A percentile compares a stretch with the other conserved stretches of the same genome.
Conservation (phyloP, 2,329 filamentous ascomycete genomes). For the Didymosphaeria variabile region DNA sequence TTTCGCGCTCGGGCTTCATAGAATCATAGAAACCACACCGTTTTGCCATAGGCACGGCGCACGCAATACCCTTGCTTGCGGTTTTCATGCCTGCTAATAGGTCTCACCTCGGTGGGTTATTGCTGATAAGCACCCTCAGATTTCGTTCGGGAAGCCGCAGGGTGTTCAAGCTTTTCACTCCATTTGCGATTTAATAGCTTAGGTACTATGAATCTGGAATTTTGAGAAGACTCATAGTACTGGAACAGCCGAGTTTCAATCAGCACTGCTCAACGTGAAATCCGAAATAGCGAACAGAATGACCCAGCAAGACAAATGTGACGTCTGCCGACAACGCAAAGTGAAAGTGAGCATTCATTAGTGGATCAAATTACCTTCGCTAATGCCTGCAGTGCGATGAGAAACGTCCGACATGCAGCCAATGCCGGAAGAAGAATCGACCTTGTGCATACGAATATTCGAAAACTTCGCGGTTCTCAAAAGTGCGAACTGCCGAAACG, state of each 20-base stretch:
- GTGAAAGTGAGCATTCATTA: conserved; percentile 12
- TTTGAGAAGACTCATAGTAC: too few species aligned
- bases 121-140: neutral
- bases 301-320: conserved; percentile 16
- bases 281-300: neutral
- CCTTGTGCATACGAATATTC: conserved; percentile 16
- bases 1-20: neutral
- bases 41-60: too few species aligned
- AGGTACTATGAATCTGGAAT: neutral
- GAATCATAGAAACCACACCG: too few species aligned
- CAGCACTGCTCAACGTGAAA: too few species aligned
- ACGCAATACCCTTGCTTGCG: too few species aligned
- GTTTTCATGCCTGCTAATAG: neutral
- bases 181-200: neutral
- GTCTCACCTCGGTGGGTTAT: neutral
- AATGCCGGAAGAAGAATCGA: conserved; percentile 19
- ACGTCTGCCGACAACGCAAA: conserved; percentile 17
- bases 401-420: conserved; percentile 12
- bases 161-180: neutral
- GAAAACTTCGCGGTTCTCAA: neutral
- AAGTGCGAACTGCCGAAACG: neutral
- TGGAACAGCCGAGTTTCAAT: neutral
- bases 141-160: neutral
- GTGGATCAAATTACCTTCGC: neutral
- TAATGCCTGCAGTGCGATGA: conserved; percentile 18